Conservation (phyloP, 495 filamentous ascomycete species). For the Penicillium lagena region DNA sequence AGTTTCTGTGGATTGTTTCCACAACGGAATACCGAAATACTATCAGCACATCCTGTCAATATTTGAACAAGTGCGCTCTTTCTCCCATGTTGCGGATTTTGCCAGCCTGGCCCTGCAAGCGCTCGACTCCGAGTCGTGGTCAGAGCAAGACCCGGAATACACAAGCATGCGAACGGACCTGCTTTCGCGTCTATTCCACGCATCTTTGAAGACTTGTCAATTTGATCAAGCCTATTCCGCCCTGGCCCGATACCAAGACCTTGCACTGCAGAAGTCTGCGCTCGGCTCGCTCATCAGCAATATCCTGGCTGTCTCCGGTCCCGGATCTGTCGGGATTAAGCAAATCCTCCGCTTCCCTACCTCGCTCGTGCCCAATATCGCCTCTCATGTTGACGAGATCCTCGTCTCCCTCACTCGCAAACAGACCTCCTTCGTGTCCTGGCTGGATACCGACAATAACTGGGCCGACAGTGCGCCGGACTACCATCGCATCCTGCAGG, state of each 20-base stretch:
- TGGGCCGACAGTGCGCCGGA: slow-evolving; percentile 28
- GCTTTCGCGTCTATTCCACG: slow-evolving; percentile 75
- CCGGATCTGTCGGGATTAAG: slow-evolving; percentile 37
- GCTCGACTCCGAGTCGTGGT: slow-evolving; percentile 31
- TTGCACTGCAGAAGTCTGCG: slow-evolving; percentile 54
- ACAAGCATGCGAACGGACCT: slow-evolving; percentile 51
- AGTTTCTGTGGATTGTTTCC: slow-evolving; percentile 65
- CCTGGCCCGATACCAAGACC: slow-evolving; percentile 62
- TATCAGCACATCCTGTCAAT: slow-evolving; percentile 79
- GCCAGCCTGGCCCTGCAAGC: slow-evolving; percentile 72
- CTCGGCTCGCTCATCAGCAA: slow-evolving; percentile 63
- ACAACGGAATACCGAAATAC: slow-evolving; percentile 72
- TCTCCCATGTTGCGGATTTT: slow-evolving; percentile 79
- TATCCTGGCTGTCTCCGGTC: slow-evolving; percentile 62
- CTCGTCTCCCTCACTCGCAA: slow-evolving; percentile 48
- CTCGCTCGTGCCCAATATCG: slow-evolving; percentile 59
- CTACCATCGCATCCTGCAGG: slow-evolving; percentile 79
- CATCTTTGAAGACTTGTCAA: slow-evolving; percentile 65
- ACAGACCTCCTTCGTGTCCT: slow-evolving; percentile 29
- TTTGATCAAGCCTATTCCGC: slow-evolving; percentile 81
- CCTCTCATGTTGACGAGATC: slow-evolving; percentile 69
- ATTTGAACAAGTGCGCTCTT: slow-evolving; percentile 68
- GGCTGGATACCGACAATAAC: slow-evolving; percentile 25
- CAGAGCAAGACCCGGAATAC: slow-evolving; percentile 36
- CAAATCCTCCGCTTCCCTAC: slow-evolving; percentile 66